Percentiles rank a stretch among this genome's conserved stretches.
These are phyloP conservation scores for Phialocephala sp. DNA, from an alignment of 2,329 filamentous ascomycete genomes.

Conservation along the genomic window DNA sequence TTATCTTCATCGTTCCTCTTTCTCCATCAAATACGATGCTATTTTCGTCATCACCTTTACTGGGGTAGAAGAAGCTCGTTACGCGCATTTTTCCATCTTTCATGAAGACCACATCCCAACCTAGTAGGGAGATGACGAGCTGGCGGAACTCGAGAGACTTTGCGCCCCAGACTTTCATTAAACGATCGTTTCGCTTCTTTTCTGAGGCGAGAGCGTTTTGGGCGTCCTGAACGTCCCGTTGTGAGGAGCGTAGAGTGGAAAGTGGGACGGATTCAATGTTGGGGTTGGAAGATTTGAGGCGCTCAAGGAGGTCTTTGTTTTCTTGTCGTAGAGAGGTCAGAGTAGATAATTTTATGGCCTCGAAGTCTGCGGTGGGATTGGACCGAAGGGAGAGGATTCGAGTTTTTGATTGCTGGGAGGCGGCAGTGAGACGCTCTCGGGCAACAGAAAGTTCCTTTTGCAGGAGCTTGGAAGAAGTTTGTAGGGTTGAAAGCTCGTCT, in stretches of 20 bases:
- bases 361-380: constrained; percentile 89
- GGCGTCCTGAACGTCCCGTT: constrained; percentile 76
- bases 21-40: constrained; percentile 89
- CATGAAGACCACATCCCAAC: constrained; percentile 94
- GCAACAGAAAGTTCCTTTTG: constrained; percentile 77
- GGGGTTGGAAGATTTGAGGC: constrained; percentile 58
- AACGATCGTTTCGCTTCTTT: constrained; percentile 82
- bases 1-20: constrained; percentile 97
- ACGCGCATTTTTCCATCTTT: constrained; percentile 97
- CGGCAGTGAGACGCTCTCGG: constrained; percentile 72
- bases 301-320: constrained; percentile 80
- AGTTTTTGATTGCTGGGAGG: constrained; percentile 72
- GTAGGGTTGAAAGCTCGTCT: constrained; percentile 72
- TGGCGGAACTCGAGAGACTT: constrained; percentile 96
- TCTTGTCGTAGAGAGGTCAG: constrained; percentile 79
- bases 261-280: constrained; percentile 64
- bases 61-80: constrained; percentile 82
- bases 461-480: constrained; percentile 73
- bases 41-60: constrained; percentile 66
- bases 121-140: constrained; percentile 87
- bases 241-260: constrained; percentile 75
- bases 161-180: constrained; percentile 90
- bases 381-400: constrained; percentile 84
- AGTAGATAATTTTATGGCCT: constrained; percentile 83
- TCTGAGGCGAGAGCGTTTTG: constrained; percentile 72